Base-by-base conservation (phyloP, 2,329 filamentous ascomycete genomes). In the Esteya vermicola region DNA sequence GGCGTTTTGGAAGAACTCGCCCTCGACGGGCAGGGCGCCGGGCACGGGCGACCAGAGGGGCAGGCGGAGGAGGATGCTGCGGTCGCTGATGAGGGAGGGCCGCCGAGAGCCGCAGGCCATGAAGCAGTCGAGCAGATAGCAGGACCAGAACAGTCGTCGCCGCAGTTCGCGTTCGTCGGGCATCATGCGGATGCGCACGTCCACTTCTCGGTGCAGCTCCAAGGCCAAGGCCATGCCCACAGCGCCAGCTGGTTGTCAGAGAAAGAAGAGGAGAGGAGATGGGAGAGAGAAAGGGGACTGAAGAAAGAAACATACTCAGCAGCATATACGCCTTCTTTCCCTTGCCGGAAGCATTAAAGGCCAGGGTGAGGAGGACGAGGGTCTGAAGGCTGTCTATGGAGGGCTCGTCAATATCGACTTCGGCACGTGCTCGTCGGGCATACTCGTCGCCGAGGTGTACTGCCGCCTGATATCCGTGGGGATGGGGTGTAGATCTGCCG, bases 251-350 rank as follows among this genome's bases (percentile, higher is more conserved):
- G 23, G n/a, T n/a, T n/a, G n/a, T n/a, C n/a, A n/a, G n/a, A n/a
- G n/a, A n/a, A n/a, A n/a, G n/a, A n/a, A n/a, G n/a, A n/a, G n/a
- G n/a, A n/a, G 6, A 40, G 32, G 2, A 2, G 25, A 48, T 71
- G 49, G 69, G 63, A 37, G 10, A 13, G 13, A 26, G 27, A 9
- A 26, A 14, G 7, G 5, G 19, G 14, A 33, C 35, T 1, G n/a
- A 16, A 22, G 9, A 14, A 2, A 22, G 6, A 23, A 12, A 51
- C 63, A 18, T 76, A 84, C 84, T 75, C 50, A 93, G 67, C 30
- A 86, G 67, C 85, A 93, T 93, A 49, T 86, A 91, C 1, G 83
- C 79, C 58, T 83, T 91, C 59, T 84, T 89, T 14, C 85, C 83
- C 51, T 81, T 78, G 21, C 85, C 85, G 23, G 76, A 68, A 27